Evolutionary conservation across 2,329 filamentous ascomycete species (phyloP).

Genomic region (Tricladium varicosporioides): DNA sequence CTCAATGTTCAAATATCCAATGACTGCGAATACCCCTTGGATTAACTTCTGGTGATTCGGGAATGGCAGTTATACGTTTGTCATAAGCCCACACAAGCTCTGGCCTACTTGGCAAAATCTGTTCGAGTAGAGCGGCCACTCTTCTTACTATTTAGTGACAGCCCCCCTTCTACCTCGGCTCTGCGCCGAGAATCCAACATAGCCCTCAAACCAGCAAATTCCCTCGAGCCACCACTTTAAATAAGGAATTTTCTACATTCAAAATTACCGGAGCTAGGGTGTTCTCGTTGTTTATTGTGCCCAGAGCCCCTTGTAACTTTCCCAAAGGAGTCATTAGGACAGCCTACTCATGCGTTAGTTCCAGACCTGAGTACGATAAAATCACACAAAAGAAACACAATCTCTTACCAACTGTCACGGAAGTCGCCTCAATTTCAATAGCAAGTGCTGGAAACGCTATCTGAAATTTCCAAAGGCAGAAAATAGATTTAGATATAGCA

Average conservation of each 20-base stretch:
- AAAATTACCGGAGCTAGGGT: too few relatives aligned
- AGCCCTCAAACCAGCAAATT: conserved; percentile 35
- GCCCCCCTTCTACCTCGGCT: conserved; percentile 38
- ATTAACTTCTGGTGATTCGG: background rate
- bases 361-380: too few relatives aligned
- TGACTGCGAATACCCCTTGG: background rate
- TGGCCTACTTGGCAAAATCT: conserved; percentile 29
- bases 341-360: too few relatives aligned
- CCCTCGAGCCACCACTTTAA: conserved; percentile 39
- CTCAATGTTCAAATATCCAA: conserved; percentile 21
- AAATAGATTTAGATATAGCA: too few relatives aligned
- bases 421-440: too few relatives aligned
- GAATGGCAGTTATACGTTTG: background rate
- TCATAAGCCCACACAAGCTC: conserved; percentile 17
- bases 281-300: too few relatives aligned
- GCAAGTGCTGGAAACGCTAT: too few relatives aligned
- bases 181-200: conserved; percentile 31
- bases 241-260: conserved; percentile 41
- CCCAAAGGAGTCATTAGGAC: too few relatives aligned
- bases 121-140: conserved; percentile 40
- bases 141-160: conserved; percentile 37
- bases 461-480: too few relatives aligned
- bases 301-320: too few relatives aligned
- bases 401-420: too few relatives aligned
- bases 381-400: too few relatives aligned